Percentiles rank a stretch among this genome's conserved stretches.
phyloP scores from a whole-genome alignment of 495 filamentous ascomycete species.

The Penicillium alfredii region DNA sequence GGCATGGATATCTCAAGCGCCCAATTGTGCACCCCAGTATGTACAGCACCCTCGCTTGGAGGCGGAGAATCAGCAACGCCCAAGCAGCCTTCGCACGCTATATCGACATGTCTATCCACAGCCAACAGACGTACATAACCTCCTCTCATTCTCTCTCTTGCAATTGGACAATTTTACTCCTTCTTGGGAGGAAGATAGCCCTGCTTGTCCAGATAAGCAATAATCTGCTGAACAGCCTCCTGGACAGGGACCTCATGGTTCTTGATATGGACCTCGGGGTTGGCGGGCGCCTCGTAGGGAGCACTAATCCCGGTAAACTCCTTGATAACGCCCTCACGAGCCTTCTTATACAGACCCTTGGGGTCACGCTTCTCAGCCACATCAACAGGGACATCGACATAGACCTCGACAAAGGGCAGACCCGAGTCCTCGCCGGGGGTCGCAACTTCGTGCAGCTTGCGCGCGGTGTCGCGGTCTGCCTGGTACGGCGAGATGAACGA shows the following conservation, averaged over 20 bases:
- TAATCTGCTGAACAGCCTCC: conserved; percentile 79
- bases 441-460: conserved; percentile 62
- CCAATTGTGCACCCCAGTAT: conserved; percentile 11
- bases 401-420: conserved; percentile 88
- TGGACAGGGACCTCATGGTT: conserved; percentile 72
- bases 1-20: too few relatives aligned
- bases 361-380: conserved; percentile 93
- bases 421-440: conserved; percentile 45
- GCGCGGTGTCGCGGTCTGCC: conserved; percentile 75
- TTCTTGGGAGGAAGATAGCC: conserved; percentile 52
- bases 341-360: conserved; percentile 97
- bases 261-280: conserved; percentile 78
- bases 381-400: conserved; percentile 78
- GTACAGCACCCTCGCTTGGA: conserved; percentile 14
- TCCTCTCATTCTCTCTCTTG: background rate
- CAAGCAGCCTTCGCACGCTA: too few relatives aligned
- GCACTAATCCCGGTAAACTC: conserved; percentile 92
- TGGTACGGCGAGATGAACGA: conserved; percentile 96
- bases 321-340: conserved; percentile 84
- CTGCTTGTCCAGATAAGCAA: conserved; percentile 66
- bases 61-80: conserved; percentile 16
- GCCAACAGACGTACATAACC: conserved; percentile 11
- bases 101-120: too few relatives aligned
- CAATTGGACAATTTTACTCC: conserved; percentile 20
- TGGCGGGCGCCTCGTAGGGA: conserved; percentile 86